Percentiles rank a stretch among this genome's conserved stretches.
phyloP scores from a whole-genome alignment of 257 asterid genomes.

The Cruciata laevipes region DNA sequence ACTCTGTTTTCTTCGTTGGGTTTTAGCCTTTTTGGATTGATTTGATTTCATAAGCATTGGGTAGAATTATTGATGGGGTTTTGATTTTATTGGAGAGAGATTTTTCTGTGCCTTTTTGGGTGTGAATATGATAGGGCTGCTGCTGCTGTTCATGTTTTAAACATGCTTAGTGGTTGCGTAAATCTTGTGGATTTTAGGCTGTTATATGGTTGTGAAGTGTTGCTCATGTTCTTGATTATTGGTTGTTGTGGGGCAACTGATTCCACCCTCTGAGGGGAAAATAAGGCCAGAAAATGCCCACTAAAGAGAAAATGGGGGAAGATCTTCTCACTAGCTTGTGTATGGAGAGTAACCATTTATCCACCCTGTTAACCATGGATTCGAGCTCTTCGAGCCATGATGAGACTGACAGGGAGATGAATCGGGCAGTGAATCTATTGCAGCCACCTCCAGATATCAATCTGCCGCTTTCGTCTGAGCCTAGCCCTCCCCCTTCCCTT shows the following conservation, averaged over 20 bases:
- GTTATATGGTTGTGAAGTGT: slow-evolving; percentile 15
- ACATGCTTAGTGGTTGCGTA: background rate
- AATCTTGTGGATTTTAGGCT: slow-evolving; percentile 8
- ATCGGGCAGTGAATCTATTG: slow-evolving; percentile 33
- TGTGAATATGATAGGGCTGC: slow-evolving; percentile 10
- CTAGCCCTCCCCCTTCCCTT: slow-evolving; percentile 35
- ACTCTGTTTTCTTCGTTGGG: slow-evolving; percentile 1
- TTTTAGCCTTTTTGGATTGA: slow-evolving; percentile 8
- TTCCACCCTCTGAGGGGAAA: slow-evolving; percentile 5
- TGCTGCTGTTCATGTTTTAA: background rate
- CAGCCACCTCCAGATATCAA: slow-evolving; percentile 44
- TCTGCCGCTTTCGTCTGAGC: slow-evolving; percentile 39
- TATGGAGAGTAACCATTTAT: slow-evolving; percentile 40
- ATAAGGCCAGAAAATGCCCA: slow-evolving; percentile 20
- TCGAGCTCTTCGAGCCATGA: slow-evolving; percentile 36
- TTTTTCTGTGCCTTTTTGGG: too few relatives aligned
- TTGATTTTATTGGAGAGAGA: slow-evolving; percentile 2
- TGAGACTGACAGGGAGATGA: slow-evolving; percentile 36
- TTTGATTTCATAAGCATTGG: slow-evolving; percentile 13
- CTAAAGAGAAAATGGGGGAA: slow-evolving; percentile 39
- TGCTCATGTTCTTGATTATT: slow-evolving; percentile 15
- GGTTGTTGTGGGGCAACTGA: slow-evolving; percentile 18
- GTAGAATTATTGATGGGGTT: slow-evolving; percentile 1
- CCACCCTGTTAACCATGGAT: slow-evolving; percentile 45
- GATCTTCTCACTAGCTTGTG: slow-evolving; percentile 37